phyloP scores from a whole-genome alignment of 2,329 filamentous ascomycete species.

The Lachnellula occidentalis region DNA sequence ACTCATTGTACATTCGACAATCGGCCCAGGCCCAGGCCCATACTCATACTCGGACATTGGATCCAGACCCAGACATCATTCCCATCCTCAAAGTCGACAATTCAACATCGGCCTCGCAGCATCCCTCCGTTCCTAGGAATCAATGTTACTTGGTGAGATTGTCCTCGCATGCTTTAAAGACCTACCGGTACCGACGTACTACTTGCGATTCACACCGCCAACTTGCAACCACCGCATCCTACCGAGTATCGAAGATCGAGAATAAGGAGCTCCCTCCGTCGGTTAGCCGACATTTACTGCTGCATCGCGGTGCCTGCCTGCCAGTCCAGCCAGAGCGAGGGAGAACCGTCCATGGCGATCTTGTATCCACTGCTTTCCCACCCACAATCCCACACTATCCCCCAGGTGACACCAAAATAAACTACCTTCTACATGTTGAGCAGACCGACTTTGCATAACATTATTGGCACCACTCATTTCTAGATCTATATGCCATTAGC shows the following conservation, averaged over 20 bases:
- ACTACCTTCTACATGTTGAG: neutral
- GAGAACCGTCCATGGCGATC: conserved; percentile 9
- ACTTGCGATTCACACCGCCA: too few relatives aligned
- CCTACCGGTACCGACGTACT: too few relatives aligned
- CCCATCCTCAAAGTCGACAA: too few relatives aligned
- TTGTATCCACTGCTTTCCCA: conserved; percentile 10
- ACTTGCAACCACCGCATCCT: neutral
- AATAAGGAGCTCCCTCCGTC: conserved; percentile 15
- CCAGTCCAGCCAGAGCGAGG: neutral
- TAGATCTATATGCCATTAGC: neutral
- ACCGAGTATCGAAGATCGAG: neutral
- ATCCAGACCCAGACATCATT: too few relatives aligned
- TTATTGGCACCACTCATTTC: neutral
- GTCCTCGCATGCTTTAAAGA: neutral
- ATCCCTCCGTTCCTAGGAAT: conserved; percentile 4
- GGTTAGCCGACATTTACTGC: conserved; percentile 4
- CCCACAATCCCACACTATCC: conserved; percentile 6
- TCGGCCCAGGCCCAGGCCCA: too few relatives aligned
- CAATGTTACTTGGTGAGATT: neutral
- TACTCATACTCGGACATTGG: too few relatives aligned
- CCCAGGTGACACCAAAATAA: conserved; percentile 4
- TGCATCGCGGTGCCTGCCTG: neutral
- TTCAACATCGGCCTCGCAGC: neutral
- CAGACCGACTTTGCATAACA: neutral
- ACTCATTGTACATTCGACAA: too few relatives aligned